Percentiles rank a stretch among this genome's conserved stretches.
phyloP scores from a whole-genome alignment of 192 early-diverging fungal species.

The Dissophora ornata region DNA sequence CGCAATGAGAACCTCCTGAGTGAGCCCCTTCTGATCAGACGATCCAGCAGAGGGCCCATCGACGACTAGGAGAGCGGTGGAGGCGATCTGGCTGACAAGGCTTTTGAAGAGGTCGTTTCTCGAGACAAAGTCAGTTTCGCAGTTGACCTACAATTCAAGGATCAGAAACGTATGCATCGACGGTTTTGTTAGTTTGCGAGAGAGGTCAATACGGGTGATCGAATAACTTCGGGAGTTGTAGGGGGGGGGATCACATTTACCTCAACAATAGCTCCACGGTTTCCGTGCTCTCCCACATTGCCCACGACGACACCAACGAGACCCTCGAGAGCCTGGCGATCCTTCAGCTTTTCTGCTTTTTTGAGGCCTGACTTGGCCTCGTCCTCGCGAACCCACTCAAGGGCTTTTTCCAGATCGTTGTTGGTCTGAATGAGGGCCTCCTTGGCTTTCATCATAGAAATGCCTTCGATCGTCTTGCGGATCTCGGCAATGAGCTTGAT shows the following conservation, averaged over 20 bases:
- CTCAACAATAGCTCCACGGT: slow-evolving; percentile 74
- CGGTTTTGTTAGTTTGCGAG: too few species aligned
- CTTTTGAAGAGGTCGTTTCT: slow-evolving; percentile 81
- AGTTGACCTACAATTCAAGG: too few species aligned
- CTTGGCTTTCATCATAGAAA: slow-evolving; percentile 83
- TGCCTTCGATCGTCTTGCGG: slow-evolving; percentile 54
- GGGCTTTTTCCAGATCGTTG: slow-evolving; percentile 81
- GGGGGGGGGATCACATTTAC: too few species aligned
- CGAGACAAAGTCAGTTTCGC: slow-evolving; percentile 98
- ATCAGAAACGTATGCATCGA: too few species aligned
- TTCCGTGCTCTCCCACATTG: slow-evolving; percentile 57
- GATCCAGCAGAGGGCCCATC: slow-evolving; percentile 13
- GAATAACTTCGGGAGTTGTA: too few species aligned
- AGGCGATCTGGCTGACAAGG: slow-evolving; percentile 71
- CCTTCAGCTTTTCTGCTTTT: slow-evolving; percentile 86
- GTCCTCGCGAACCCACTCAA: slow-evolving; percentile 84
- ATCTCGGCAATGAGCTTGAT: slow-evolving; percentile 55
- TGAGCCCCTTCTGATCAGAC: slow-evolving; percentile 17
- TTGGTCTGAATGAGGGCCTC: slow-evolving; percentile 80
- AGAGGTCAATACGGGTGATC: too few species aligned
- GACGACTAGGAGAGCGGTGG: slow-evolving; percentile 63
- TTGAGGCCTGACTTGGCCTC: slow-evolving; percentile 73
- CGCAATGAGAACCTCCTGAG: slow-evolving; percentile 54
- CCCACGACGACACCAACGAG: slow-evolving; percentile 74
- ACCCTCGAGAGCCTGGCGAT: slow-evolving; percentile 82